Base-by-base conservation (phyloP, 1,284 basidiomycete species). In the Rhodotorula sp. region DNA sequence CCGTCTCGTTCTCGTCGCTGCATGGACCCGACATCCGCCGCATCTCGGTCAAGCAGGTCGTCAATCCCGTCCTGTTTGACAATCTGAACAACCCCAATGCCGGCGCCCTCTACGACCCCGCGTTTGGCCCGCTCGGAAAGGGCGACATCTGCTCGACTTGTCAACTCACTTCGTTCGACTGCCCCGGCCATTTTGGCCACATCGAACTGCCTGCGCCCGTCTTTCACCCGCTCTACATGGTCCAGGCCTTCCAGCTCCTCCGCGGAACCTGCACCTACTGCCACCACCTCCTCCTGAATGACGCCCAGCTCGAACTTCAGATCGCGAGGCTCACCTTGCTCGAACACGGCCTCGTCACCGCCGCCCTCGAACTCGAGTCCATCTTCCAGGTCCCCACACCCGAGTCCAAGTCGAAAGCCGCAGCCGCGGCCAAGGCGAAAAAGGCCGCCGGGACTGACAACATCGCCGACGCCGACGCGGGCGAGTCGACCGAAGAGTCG, bases 111-210 rank as follows among this genome's bases (percentile, higher is more conserved):
- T 99, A 99, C 80, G 97, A 99, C 83, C 92, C 94, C 65, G 89
- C 92, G 58, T 88, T 99, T 34, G 97, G 97, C 3, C 97, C 97
- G 43, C 90, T 90, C 81, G 89, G 90, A 78, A 86, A 86, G 71
- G 86, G 89, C 66, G 94, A 97, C 80, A 88, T 97, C 93, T 99
- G 97, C 82, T 85, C 90, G 76, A 97, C 97, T 82, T 99, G 97
- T 81, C 89, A 87, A 68, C 86, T 95, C 76, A 91, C 88, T 62
- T 94, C 92, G 79, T 98, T 90, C 82, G 89, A 90, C 72, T 99
- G 97, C 81, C 95, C 97, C 0, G 97, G 97, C 12, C 97, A 99
- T 82, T 99, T 92, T 84, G 97, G 97, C n/a, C 97, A 99, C 82
- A 95, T 99, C 76, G 94, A 98, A 78, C 87, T 99, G 10, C 93